Evolutionary conservation across 352 stramenopile genomes (phyloP).

Genomic region (Globisporangium mamillatum): DNA sequence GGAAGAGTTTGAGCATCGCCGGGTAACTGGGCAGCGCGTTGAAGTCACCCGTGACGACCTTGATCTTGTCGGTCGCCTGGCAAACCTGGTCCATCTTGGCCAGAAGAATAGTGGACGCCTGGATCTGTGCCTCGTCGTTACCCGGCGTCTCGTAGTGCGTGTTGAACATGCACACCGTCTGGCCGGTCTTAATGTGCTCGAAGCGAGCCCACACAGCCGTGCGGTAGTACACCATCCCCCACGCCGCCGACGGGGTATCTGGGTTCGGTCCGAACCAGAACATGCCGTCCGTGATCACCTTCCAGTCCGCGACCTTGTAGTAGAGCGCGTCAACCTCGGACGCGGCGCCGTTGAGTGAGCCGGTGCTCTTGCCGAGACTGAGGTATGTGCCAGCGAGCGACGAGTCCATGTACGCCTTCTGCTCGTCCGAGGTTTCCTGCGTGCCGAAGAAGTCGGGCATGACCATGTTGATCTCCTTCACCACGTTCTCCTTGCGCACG

Average conservation of each 20-base stretch:
- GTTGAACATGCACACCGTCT: constrained; percentile 73
- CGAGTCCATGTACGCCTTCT: constrained; percentile 59
- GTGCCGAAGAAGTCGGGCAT: constrained; percentile 73
- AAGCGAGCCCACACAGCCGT: constrained; percentile 72
- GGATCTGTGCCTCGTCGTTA: constrained; percentile 64
- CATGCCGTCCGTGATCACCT: constrained; percentile 50
- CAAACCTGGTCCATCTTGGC: constrained; percentile 46
- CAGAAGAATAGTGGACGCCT: constrained; percentile 68
- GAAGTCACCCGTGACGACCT: constrained; percentile 67
- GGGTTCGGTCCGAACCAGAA: constrained; percentile 63
- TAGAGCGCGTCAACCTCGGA: constrained; percentile 64
- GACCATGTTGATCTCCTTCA: constrained; percentile 49
- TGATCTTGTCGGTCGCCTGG: constrained; percentile 51
- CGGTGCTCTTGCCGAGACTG: constrained; percentile 55
- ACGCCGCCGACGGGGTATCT: constrained; percentile 44
- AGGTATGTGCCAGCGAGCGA: constrained; percentile 51
- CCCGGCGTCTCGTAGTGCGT: constrained; percentile 83
- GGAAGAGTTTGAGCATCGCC: constrained; percentile 59
- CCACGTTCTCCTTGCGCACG: constrained; percentile 60
- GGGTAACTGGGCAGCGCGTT: constrained; percentile 67
- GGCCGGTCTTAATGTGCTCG: constrained; percentile 54
- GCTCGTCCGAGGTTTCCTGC: constrained; percentile 76
- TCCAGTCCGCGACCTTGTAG: constrained; percentile 61
- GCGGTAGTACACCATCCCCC: constrained; percentile 73
- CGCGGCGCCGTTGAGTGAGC: constrained; percentile 58